Percentiles rank a stretch among this genome's conserved stretches.
phyloP scores from a whole-genome alignment of 225 moss, liverwort and hornwort genomes.

The Rhytidiadelphus loreus region DNA sequence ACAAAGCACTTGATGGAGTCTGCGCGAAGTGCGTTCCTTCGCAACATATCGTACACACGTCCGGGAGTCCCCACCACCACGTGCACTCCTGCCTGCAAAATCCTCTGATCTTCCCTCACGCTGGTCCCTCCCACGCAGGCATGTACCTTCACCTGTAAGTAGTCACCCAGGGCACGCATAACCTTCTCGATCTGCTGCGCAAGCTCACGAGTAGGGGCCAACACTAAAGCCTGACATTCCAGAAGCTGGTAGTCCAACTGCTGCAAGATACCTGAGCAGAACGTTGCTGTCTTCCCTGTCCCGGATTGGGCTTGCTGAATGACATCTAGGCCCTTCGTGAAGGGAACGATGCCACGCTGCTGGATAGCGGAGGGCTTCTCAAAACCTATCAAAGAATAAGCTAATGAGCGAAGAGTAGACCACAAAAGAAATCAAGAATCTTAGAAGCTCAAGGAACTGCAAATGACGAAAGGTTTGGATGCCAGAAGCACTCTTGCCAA shows the following conservation, averaged over 20 bases:
- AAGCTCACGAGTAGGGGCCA: constrained; percentile 65
- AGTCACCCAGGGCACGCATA: constrained; percentile 65
- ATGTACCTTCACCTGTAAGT: constrained; percentile 57
- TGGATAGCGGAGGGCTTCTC: constrained; percentile 73
- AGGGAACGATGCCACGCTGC: constrained; percentile 65
- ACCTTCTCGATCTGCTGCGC: constrained; percentile 74
- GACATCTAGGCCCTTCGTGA: constrained; percentile 60
- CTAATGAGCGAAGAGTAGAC: not conserved
- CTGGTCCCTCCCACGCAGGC: constrained; percentile 77
- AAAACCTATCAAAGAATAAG: constrained; percentile 21
- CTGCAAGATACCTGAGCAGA: constrained; percentile 58
- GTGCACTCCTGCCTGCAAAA: constrained; percentile 58
- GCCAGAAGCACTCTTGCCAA: not conserved
- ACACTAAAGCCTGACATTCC: constrained; percentile 59
- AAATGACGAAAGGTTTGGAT: not conserved
- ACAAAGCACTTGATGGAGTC: constrained; percentile 72
- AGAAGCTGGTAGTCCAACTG: constrained; percentile 51
- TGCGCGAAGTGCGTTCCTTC: constrained; percentile 50
- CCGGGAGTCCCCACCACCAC: constrained; percentile 70
- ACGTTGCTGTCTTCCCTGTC: constrained; percentile 62
- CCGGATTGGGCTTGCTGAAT: constrained; percentile 68
- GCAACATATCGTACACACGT: constrained; percentile 66
- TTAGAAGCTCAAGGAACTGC: not conserved
- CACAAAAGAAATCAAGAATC: not conserved
- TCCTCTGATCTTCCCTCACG: constrained; percentile 59